Evolutionary conservation across 345 rosid species (phyloP).

Genomic region (Sisymbrium altissimum): DNA sequence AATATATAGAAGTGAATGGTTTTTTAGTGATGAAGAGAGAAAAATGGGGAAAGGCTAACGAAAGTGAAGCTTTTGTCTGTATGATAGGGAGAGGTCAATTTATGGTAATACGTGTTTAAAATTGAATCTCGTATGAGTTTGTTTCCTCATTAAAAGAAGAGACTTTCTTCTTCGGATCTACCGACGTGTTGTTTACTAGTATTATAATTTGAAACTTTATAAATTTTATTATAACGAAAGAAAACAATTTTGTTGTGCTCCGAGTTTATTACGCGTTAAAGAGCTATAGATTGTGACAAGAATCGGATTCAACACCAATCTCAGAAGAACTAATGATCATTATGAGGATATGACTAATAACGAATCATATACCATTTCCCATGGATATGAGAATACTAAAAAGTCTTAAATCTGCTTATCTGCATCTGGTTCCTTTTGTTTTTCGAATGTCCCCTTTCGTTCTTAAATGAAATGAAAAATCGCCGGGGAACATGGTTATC

Average conservation of each 20-base stretch:
- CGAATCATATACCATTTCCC: conserved; percentile 28
- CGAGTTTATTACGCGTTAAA: conserved; percentile 21
- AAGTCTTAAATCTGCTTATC: not conserved
- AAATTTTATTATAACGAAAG: too few relatives aligned
- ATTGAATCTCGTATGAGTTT: conserved; percentile 7
- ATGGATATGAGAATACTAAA: not conserved
- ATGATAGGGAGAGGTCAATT: conserved; percentile 11
- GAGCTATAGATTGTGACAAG: not conserved
- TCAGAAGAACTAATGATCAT: not conserved
- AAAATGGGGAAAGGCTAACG: not conserved
- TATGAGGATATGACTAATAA: not conserved
- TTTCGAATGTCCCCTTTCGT: not conserved
- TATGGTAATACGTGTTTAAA: conserved; percentile 22
- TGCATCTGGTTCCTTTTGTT: conserved; percentile 1
- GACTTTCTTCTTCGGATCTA: not conserved
- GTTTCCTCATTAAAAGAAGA: conserved; percentile 8
- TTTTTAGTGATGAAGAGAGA: not conserved
- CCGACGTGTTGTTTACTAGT: conserved; percentile 27
- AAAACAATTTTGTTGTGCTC: too few relatives aligned
- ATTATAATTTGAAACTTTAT: not conserved
- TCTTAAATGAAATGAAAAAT: not conserved
- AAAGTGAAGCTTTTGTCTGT: conserved; percentile 14
- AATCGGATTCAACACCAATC: conserved; percentile 31
- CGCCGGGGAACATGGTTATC: too few relatives aligned
- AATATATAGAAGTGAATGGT: conserved; percentile 4